Evolutionary conservation across 1,284 basidiomycete genomes (phyloP).

Genomic region (Sphagnurus paluster): DNA sequence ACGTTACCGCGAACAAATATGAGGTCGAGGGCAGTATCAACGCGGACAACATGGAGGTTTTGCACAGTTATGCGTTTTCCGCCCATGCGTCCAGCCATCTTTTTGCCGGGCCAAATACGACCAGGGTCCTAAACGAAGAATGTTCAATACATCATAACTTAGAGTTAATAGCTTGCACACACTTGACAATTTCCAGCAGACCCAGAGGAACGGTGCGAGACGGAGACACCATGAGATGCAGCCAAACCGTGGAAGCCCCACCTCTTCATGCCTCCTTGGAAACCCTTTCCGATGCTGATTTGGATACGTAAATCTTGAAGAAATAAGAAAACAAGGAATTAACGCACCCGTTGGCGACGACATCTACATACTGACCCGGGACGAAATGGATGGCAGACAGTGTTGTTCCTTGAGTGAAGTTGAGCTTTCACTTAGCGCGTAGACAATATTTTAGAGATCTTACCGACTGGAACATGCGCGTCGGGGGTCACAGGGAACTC

Average conservation of each 20-base stretch:
- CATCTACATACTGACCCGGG: constrained; percentile 96
- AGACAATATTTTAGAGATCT: constrained; percentile 30
- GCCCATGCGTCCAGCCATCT: constrained; percentile 97
- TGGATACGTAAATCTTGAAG: constrained; percentile 3
- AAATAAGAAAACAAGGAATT: constrained; percentile 23
- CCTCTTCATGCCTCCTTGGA: constrained; percentile 96
- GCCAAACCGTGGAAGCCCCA: constrained; percentile 92
- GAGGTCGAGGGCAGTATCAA: constrained; percentile 85
- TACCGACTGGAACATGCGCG: constrained; percentile 87
- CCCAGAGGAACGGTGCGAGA: constrained; percentile 92
- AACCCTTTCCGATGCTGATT: constrained; percentile 91
- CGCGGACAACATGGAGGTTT: constrained; percentile 87
- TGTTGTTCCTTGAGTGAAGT: constrained; percentile 64
- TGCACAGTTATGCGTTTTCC: constrained; percentile 82
- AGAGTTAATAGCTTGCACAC: constrained; percentile 20
- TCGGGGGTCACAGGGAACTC: constrained; percentile 92
- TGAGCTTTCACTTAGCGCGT: constrained; percentile 1
- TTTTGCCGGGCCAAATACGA: constrained; percentile 94
- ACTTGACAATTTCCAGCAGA: constrained; percentile 96
- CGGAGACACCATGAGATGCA: constrained; percentile 95
- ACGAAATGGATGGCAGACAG: constrained; percentile 95
- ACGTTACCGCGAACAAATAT: constrained; percentile 83
- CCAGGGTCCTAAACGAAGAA: constrained; percentile 80
- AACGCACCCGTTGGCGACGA: constrained; percentile 89
- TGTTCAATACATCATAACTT: constrained; percentile 12